Conservation (phyloP, 73 alveolate species). For the Stentor coeruleus region DNA sequence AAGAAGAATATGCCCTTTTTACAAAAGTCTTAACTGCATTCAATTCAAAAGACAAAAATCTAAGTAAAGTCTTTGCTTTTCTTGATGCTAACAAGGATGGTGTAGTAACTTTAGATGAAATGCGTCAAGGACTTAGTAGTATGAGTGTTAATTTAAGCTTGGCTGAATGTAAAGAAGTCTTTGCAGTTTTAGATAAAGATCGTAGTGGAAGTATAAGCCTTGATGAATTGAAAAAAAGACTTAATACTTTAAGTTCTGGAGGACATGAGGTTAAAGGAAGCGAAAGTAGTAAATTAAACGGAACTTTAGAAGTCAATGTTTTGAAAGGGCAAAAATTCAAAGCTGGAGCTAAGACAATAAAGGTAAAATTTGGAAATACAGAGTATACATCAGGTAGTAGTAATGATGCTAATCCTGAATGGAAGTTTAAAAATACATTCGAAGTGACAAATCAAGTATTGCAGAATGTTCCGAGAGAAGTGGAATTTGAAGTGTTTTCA, state of each 20-base stretch:
- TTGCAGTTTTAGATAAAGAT: neutral
- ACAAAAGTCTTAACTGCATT: neutral
- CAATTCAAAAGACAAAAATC: neutral
- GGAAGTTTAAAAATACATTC: neutral
- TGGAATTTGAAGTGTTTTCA: neutral
- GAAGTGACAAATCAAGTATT: too few relatives aligned
- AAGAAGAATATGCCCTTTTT: neutral
- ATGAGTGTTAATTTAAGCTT: neutral
- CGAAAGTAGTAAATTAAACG: neutral
- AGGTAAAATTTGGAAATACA: neutral
- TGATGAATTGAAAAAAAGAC: neutral
- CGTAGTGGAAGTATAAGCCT: conserved; percentile 12
- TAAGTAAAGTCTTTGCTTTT: neutral
- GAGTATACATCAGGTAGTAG: neutral
- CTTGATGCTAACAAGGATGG: conserved; percentile 34
- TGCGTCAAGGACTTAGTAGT: neutral
- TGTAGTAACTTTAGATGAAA: conserved; percentile 15
- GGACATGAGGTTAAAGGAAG: neutral
- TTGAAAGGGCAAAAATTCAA: neutral
- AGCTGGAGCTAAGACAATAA: neutral
- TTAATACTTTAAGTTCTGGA: neutral
- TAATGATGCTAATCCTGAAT: neutral
- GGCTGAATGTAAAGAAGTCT: conserved; percentile 9
- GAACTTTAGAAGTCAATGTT: neutral
- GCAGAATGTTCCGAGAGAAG: neutral